These are phyloP conservation scores for Cystobasidium slooffiae DNA, from an alignment of 1,284 basidiomycete species.

Conservation along the genomic window DNA sequence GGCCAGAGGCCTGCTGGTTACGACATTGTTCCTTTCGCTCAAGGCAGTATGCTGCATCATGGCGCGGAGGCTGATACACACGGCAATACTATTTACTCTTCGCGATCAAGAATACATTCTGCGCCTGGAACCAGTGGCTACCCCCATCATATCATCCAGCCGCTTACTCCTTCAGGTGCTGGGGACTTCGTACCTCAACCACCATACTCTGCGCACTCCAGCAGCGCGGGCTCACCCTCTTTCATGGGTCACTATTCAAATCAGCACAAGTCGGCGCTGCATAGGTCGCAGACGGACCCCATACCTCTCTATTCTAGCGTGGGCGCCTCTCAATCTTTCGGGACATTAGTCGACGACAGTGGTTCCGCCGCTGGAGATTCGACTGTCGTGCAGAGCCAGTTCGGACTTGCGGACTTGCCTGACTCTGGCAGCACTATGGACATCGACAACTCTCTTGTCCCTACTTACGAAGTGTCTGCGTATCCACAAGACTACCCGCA, in stretches of 20 bases:
- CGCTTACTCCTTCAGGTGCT: too few relatives aligned
- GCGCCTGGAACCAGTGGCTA: neutral
- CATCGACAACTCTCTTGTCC: too few relatives aligned
- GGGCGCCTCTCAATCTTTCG: neutral
- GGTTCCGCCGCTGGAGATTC: too few relatives aligned
- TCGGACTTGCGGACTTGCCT: too few relatives aligned
- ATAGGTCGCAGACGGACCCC: constrained; percentile 36
- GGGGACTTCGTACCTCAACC: too few relatives aligned
- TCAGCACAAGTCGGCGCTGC: constrained; percentile 9
- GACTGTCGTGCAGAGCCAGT: too few relatives aligned
- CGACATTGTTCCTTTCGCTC: neutral
- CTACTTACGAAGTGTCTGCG: too few relatives aligned
- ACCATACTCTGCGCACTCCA: too few relatives aligned
- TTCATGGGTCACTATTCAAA: neutral
- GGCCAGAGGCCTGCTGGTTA: neutral
- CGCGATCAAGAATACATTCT: constrained; percentile 13
- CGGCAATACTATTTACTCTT: neutral
- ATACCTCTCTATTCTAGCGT: constrained; percentile 17
- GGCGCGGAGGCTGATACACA: neutral
- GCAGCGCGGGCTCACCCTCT: too few relatives aligned
- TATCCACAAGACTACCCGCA: neutral
- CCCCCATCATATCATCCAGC: neutral
- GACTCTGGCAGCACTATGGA: too few relatives aligned
- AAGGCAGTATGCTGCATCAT: neutral
- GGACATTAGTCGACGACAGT: neutral